A percentile compares a stretch with the other conserved stretches of the same genome.
Conservation (phyloP, 306 rosid species). For the Cyclanthera cordifolia region DNA sequence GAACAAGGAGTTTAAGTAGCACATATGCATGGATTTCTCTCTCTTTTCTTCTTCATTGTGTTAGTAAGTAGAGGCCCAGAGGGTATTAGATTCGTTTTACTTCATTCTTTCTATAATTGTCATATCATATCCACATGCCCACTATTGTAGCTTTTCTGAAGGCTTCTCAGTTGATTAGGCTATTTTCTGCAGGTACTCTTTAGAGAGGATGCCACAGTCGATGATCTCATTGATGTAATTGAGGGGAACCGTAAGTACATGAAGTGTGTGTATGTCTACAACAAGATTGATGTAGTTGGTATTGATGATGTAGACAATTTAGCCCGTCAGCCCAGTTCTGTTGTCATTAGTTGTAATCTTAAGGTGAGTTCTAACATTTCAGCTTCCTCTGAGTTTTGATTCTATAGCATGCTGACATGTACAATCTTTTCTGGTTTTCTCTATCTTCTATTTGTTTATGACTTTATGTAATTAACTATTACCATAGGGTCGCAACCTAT, state of each 20-base stretch:
- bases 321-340: constrained; percentile 87
- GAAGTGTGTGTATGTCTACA: constrained; percentile 96
- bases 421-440: neutral
- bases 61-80: neutral
- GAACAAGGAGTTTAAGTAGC: neutral
- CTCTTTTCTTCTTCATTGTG: neutral
- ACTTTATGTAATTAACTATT: neutral
- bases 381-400: neutral
- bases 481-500: neutral
- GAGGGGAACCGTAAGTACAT: constrained; percentile 98
- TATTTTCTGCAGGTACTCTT: constrained; percentile 57
- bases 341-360: constrained; percentile 93
- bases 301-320: constrained; percentile 90
- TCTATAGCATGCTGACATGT: neutral
- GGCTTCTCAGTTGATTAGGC: neutral
- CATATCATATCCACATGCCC: neutral
- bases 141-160: neutral
- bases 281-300: constrained; percentile 95
- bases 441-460: neutral
- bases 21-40: neutral
- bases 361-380: constrained; percentile 39
- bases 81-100: neutral
- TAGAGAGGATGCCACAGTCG: constrained; percentile 98
- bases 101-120: neutral
- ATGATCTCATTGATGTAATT: constrained; percentile 94